Base-by-base conservation (phyloP, 2,329 filamentous ascomycete species). In the Penicillium sp. region DNA sequence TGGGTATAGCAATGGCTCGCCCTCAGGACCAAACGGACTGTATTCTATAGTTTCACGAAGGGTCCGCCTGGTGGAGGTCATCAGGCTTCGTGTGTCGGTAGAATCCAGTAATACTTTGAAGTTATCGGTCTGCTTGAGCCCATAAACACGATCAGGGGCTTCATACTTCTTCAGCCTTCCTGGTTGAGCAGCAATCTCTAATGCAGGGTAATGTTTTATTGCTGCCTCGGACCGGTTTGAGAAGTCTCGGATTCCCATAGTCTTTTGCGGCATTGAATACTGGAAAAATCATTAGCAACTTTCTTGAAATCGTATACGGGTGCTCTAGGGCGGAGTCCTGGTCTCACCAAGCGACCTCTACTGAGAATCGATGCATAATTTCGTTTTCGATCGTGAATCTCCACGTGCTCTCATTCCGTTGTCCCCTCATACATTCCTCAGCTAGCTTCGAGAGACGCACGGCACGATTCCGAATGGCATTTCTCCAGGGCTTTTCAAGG, bases 1-100 rank as follows among this genome's bases (percentile, higher is more conserved):
- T n/a, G 58, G 58, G 27, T 47, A 58, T 7, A 58, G 56, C 13
- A 60, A 26, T 5, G 56, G 56, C 34, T 60, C 46, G 14, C 16
- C 30, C 26, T 49, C 55, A 8, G 41, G 11, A 13, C 43, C 45
- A 32, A 60, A 60, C 30, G 57, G 57, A 49, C 43, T 58, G 27
- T 38, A 11, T 35, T 53, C 52, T 16, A 57, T 49, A 14, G 35
- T 27, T 16, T 58, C 45, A 32, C 48, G 48, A 8, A 58, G 46
- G 16, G 40, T 36, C 11, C 27, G 27, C 8, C 18, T 19, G 38
- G 50, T 26, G 16, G 36, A 23, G 11, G 27, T 34, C 26, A 40
- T 23, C 34, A 47, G 29, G n/a, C n/a, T n/a, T 16, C 30, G 8
- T 32, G 35, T 23, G 14, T 50, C 53, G 32, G 27, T 43, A 10